Conservation (phyloP, 2,329 filamentous ascomycete genomes). For the Clonostachys rhizophaga region DNA sequence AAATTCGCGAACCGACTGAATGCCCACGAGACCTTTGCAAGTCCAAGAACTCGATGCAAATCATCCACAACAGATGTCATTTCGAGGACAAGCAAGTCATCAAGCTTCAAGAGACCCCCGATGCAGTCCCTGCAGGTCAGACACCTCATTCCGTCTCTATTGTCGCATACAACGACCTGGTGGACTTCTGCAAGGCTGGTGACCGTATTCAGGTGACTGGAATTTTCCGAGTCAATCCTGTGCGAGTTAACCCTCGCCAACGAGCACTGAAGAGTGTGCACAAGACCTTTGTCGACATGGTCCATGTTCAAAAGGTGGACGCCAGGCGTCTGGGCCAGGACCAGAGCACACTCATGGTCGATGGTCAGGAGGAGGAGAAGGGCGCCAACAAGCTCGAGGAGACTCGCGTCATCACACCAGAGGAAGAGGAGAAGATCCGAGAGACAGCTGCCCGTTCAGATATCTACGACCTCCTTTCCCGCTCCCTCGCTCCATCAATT, state of each 20-base stretch:
- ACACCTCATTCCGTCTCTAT: constrained; percentile 96
- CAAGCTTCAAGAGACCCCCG: constrained; percentile 95
- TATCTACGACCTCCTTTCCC: constrained; percentile 86
- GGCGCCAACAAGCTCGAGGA: constrained; percentile 77
- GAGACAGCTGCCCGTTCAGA: constrained; percentile 75
- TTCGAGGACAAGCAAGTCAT: constrained; percentile 99
- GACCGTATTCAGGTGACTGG: constrained; percentile 93
- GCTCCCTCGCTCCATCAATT: constrained; percentile 89
- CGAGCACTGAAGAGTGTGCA: constrained; percentile 90
- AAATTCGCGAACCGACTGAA: constrained; percentile 88
- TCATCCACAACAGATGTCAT: constrained; percentile 89
- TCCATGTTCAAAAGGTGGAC: constrained; percentile 96
- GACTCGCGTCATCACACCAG: constrained; percentile 73
- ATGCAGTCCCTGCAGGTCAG: constrained; percentile 90
- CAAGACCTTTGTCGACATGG: constrained; percentile 94
- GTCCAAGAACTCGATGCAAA: constrained; percentile 94
- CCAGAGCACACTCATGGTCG: constrained; percentile 77
- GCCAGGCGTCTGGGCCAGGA: constrained; percentile 92
- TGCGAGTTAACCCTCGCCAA: constrained; percentile 90
- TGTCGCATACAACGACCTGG: constrained; percentile 93
- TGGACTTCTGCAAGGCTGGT: constrained; percentile 97
- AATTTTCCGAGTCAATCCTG: constrained; percentile 92
- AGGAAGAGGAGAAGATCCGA: constrained; percentile 87
- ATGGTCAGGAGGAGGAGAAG: constrained; percentile 61
- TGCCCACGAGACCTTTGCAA: constrained; percentile 81